A percentile compares a stretch with the other conserved stretches of the same genome.
phyloP scores from a whole-genome alignment of 2,329 filamentous ascomycete genomes.

The Hymenoscyphus repandus region DNA sequence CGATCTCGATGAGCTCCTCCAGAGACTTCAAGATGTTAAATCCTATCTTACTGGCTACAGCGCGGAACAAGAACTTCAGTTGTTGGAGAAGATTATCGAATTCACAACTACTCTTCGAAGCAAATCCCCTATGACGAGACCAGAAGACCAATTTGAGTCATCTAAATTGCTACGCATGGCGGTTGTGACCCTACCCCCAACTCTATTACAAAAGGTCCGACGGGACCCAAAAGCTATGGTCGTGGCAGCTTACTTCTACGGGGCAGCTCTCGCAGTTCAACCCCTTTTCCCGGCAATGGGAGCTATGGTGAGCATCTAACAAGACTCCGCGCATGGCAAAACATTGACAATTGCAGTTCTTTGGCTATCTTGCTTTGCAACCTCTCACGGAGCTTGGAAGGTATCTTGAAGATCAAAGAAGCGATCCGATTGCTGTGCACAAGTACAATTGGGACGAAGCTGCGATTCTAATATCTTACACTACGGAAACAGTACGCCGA shows the following conservation, averaged over 20 bases:
- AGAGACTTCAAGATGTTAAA: constrained; percentile 3
- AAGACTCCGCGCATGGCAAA: background rate
- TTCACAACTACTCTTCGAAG: constrained; percentile 1
- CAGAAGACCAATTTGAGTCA: constrained; percentile 5
- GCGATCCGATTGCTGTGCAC: constrained; percentile 1
- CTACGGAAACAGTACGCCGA: constrained; percentile 1
- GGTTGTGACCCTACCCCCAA: constrained; percentile 1
- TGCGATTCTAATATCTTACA: constrained; percentile 4
- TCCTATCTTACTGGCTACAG: background rate
- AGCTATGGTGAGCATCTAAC: constrained; percentile 4
- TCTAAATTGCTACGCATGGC: constrained; percentile 4
- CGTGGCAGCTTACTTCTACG: constrained; percentile 4
- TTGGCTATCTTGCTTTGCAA: constrained; percentile 5
- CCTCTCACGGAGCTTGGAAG: constrained; percentile 5
- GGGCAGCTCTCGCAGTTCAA: constrained; percentile 3
- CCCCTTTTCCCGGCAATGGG: constrained; percentile 9
- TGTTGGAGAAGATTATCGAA: constrained; percentile 3
- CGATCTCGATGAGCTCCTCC: constrained; percentile 1
- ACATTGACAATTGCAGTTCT: constrained; percentile 2
- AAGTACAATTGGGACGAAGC: constrained; percentile 9
- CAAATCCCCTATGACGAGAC: constrained; percentile 5
- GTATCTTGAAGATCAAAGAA: constrained; percentile 6
- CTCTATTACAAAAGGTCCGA: background rate
- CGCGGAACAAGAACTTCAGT: background rate
- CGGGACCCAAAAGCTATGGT: constrained; percentile 6